Evolutionary conservation across 306 rosid species (phyloP).

Genomic region (Vigna trinervia): DNA sequence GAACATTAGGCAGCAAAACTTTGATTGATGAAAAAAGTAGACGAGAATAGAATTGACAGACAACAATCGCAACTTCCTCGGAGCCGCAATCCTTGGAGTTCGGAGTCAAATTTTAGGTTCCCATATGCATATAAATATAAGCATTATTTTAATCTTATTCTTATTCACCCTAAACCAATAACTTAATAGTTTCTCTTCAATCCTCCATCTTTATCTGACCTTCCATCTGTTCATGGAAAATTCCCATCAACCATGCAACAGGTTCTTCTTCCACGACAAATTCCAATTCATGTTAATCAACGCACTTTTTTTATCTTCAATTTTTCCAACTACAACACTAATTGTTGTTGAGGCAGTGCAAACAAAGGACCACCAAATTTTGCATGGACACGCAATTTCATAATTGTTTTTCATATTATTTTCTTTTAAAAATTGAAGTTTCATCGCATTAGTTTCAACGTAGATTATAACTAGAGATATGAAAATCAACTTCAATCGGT

Average conservation of each 20-base stretch:
- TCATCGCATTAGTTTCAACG: neutral
- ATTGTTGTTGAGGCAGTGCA: neutral
- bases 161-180: neutral
- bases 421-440: neutral
- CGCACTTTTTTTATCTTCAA: neutral
- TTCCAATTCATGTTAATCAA: neutral
- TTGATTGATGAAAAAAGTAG: no score
- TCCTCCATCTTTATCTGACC: neutral
- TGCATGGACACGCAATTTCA: neutral
- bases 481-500: neutral
- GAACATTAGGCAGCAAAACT: no score
- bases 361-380: neutral
- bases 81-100: neutral
- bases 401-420: neutral
- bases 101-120: conserved; percentile 39
- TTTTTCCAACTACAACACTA: no score
- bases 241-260: neutral
- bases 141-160: neutral
- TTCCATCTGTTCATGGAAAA: neutral
- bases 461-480: neutral
- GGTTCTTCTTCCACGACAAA: conserved; percentile 27
- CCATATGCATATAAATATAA: conserved; percentile 17
- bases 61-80: neutral
- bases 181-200: neutral
- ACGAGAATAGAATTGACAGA: neutral